Percentiles rank a stretch among this genome's conserved stretches.
Conservation (phyloP, 2,329 filamentous ascomycete genomes). For the Aspergillus quadricinctus region DNA sequence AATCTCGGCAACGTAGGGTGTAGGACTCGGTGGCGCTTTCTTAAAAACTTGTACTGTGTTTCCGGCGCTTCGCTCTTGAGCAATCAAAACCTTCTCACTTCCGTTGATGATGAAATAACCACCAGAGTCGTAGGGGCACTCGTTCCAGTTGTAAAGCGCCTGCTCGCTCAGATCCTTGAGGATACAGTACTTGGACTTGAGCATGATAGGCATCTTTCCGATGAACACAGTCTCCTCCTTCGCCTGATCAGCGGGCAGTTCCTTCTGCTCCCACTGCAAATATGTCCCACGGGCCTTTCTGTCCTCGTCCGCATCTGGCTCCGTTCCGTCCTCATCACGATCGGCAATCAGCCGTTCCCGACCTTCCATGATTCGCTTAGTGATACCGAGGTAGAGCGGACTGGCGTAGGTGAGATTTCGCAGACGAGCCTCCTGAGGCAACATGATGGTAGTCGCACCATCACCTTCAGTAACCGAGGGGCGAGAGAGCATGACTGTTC, state of each 20-base stretch:
- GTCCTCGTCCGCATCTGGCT: constrained; percentile 47
- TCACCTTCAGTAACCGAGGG: constrained; percentile 92
- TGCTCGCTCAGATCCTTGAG: constrained; percentile 79
- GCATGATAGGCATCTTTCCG: constrained; percentile 94
- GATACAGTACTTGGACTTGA: constrained; percentile 94
- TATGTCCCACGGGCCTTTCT: constrained; percentile 43
- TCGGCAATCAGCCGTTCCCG: constrained; percentile 72
- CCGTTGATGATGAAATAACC: constrained; percentile 99
- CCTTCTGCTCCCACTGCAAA: constrained; percentile 46
- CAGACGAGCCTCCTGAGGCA: constrained; percentile 91
- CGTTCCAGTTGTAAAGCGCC: constrained; percentile 83
- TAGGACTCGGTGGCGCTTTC: constrained; percentile 88
- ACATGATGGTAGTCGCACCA: constrained; percentile 76
- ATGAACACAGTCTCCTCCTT: constrained; percentile 78
- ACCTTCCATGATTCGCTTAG: constrained; percentile 77
- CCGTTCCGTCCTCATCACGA: constrained; percentile 54
- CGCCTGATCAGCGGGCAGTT: constrained; percentile 46
- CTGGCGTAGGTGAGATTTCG: constrained; percentile 94
- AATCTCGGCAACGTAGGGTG: constrained; percentile 91
- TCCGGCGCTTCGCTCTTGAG: constrained; percentile 92
- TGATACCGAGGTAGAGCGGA: constrained; percentile 84
- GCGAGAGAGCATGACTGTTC: constrained; percentile 79
- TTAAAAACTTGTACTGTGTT: constrained; percentile 99
- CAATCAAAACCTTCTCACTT: constrained; percentile 96
- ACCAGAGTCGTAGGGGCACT: constrained; percentile 96